phyloP scores from a whole-genome alignment of 73 alveolate genomes.

The Tetrahymena elliotti region DNA sequence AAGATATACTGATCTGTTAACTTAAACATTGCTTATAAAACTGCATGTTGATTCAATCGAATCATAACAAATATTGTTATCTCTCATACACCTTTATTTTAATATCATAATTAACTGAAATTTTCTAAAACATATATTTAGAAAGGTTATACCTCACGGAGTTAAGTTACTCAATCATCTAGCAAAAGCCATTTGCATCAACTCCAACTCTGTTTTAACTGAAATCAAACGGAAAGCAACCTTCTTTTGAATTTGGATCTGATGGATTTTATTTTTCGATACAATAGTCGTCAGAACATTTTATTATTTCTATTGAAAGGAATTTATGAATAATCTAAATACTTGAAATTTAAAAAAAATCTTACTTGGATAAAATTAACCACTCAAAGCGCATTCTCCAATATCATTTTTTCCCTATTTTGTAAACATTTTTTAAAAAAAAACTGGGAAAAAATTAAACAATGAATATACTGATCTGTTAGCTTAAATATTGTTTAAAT shows the following conservation, averaged over 20 bases:
- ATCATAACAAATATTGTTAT: neutral
- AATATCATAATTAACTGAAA: neutral
- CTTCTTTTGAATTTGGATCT: neutral
- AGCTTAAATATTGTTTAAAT: neutral
- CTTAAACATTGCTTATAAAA: neutral
- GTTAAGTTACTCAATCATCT: neutral
- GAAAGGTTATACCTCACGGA: neutral
- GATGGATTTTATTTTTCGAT: neutral
- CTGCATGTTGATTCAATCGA: neutral
- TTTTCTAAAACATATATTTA: neutral
- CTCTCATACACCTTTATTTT: neutral
- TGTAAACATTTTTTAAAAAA: neutral
- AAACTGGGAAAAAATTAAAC: neutral
- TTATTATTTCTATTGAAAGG: neutral
- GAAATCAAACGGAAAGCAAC: neutral
- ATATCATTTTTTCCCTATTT: neutral
- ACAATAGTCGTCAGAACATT: neutral
- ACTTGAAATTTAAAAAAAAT: neutral
- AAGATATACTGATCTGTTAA: neutral
- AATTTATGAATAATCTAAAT: neutral
- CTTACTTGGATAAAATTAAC: neutral
- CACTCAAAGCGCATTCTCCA: neutral
- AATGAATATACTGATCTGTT: neutral
- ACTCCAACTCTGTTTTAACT: neutral
- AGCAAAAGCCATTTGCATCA: neutral